Base-by-base conservation (phyloP, 2,329 filamentous ascomycete species). In the Onygenales sp. region DNA sequence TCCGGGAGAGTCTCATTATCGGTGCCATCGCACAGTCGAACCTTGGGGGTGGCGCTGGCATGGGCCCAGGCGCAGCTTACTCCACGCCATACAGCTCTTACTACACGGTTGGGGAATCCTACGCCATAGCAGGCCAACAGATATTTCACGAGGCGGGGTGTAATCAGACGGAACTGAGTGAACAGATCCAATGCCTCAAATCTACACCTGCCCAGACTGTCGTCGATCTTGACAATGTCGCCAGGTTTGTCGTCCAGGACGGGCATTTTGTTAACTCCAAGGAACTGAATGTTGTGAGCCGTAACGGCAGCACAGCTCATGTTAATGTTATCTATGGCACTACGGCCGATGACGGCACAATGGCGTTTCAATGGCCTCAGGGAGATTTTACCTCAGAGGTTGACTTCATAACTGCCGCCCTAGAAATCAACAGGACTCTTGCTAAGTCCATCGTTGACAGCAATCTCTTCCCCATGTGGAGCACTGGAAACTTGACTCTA, bases 61-160 rank as follows among this genome's bases (percentile, higher is more conserved):
- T 27, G 21, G 21, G 21, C 21, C 1, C 21, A 5, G 48, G 48
- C 13, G 21, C 17, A 21, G 42, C 78, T 32, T 81, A 81, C 53
- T 78, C 77, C 11, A 76, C 74, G 0, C 74, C 76, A 0, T 83
- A 81, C 62, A 78, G 75, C 10, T 71, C 73, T 27, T 83, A 82
- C 65, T 75, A 76, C 59, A 80, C 78, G 3, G 73, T 82, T 55
- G 65, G 72, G 6, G 66, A 81, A 53, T 75, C 76, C n/a, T 74
- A 76, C 57, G 60, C 68, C 2, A 67, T 71, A 0, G 74, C 70
- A 2, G 78, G 74, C 0, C 69, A 72, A 17, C 67, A 73, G 2
- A 74, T 83, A 47, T 74, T 83, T 54, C 57, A 65, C 5, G 71
- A 69, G 3, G 72, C 75, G 2, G 76, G 77, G 52, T 83, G 81